A percentile compares a stretch with the other conserved stretches of the same genome.
phyloP scores from a whole-genome alignment of 345 rosid species.

The Melaleuca alternifolia region DNA sequence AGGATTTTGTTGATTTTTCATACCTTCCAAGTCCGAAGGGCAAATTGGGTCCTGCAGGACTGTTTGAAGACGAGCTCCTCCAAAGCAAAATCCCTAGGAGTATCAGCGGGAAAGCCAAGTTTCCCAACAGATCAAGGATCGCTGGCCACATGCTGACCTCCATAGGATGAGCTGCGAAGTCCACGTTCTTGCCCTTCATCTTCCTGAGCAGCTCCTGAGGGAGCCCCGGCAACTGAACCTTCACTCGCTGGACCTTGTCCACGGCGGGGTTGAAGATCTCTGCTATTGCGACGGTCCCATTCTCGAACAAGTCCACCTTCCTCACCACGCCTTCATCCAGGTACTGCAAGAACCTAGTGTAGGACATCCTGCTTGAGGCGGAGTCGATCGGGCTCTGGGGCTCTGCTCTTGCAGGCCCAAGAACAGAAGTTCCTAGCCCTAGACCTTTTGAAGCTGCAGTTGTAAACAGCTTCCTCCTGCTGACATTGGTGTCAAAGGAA shows the following conservation, averaged over 20 bases:
- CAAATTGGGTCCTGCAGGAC: slow-evolving; percentile 46
- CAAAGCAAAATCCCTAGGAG: slow-evolving; percentile 46
- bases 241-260: slow-evolving; percentile 52
- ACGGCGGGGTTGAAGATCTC: slow-evolving; percentile 43
- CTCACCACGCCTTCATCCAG: slow-evolving; percentile 44
- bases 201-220: slow-evolving; percentile 47
- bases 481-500: slow-evolving; percentile 5
- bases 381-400: slow-evolving; percentile 42
- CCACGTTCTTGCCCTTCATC: slow-evolving; percentile 54
- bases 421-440: slow-evolving; percentile 3
- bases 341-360: slow-evolving; percentile 51
- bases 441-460: slow-evolving; percentile 16
- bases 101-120: slow-evolving; percentile 53
- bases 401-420: slow-evolving; percentile 33
- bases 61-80: slow-evolving; percentile 23
- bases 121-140: slow-evolving; percentile 39
- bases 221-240: slow-evolving; percentile 54
- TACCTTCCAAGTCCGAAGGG: slow-evolving; percentile 77
- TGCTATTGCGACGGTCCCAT: slow-evolving; percentile 52
- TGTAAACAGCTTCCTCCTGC: slow-evolving; percentile 36
- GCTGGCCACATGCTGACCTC: slow-evolving; percentile 33
- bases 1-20: background rate
- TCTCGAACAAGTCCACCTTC: slow-evolving; percentile 69
- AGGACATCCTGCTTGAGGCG: slow-evolving; percentile 46
- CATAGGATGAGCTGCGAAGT: slow-evolving; percentile 57